Evolutionary conservation across 2,329 filamentous ascomycete species (phyloP), one percentile per base, ranked within the genome.

Genomic region (Ploettnerulaceae sp.): DNA sequence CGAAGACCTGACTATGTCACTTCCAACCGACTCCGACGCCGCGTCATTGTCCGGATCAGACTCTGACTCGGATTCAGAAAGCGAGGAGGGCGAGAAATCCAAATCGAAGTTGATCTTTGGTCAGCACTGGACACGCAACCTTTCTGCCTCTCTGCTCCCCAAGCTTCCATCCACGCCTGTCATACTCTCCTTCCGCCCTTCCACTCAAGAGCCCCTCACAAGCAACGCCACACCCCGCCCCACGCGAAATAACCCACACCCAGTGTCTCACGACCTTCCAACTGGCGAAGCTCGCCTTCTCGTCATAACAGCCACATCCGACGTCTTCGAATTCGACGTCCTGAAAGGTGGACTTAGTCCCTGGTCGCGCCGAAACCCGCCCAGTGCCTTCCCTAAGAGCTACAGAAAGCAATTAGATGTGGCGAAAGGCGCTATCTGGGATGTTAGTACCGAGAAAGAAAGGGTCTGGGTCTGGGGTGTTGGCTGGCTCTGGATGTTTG

Each of bases 401-500:
- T 91, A 94, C 64, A 79, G 76, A 46, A 78, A 81, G 54, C 77
- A 89, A 18, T 79, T 84, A 49, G 89, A 95, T 63, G 75, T 87
- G 32, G 85, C 85, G 44, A 91, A 91, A 71, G 90, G 89, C 3
- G 81, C 82, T 20, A 66, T 95, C 29, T 97, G 91, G 90, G 86
- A 94, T 61, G 72, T 84, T 1, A 71, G 72, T 21, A 62, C 64
- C 21, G 55, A 57, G 6, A 68, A 69, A n/a, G 71, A 80, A 36
- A 78, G 91, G 11, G 68, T 91, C 6, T 97, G 91, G 89, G 69
- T 97, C 15, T 96, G 95, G 61, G 90, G 91, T 5, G 78, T 81
- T 31, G 82, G 79, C 1, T 97, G 89, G 76, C 67, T 98, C 18
- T 89, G 87, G 69, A 97, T 97, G 90, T 79, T 98, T 50, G 89